phyloP scores from a whole-genome alignment of 2,329 filamentous ascomycete species.

The Elsinoe perseae region DNA sequence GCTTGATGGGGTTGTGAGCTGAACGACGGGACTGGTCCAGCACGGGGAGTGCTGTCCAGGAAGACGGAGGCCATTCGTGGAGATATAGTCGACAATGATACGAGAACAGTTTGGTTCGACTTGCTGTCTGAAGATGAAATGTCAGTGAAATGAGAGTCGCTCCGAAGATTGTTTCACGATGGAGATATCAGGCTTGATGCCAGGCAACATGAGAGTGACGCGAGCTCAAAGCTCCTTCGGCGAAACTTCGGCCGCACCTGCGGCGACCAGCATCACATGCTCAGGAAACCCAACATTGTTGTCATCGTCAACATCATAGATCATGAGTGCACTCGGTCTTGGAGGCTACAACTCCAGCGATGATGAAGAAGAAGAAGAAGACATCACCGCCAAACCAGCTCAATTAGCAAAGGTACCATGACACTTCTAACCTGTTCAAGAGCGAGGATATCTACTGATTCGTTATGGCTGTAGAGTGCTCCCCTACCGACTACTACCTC shows the following conservation, averaged over 20 bases:
- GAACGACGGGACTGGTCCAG: slow-evolving; percentile 41
- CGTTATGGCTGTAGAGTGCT: background rate
- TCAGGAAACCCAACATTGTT: background rate
- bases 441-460: slow-evolving; percentile 43
- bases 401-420: slow-evolving; percentile 34
- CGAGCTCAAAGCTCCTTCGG: slow-evolving; percentile 14
- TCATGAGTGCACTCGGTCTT: slow-evolving; percentile 34
- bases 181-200: background rate
- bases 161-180: background rate
- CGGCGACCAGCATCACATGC: background rate
- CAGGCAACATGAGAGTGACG: slow-evolving; percentile 14
- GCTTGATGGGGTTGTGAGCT: slow-evolving; percentile 42
- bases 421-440: slow-evolving; percentile 20
- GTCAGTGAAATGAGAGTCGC: background rate
- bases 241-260: slow-evolving; percentile 5
- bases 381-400: slow-evolving; percentile 19
- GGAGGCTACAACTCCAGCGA: slow-evolving; percentile 41
- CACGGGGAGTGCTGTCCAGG: slow-evolving; percentile 4
- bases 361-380: slow-evolving; percentile 33
- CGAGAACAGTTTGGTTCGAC: background rate
- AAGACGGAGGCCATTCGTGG: slow-evolving; percentile 11
- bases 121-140: background rate
- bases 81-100: no score
- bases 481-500: background rate
- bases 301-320: background rate